These are phyloP conservation scores for Suillus weaverae DNA, from an alignment of 768 basidiomycete genomes.

Conservation along the genomic window DNA sequence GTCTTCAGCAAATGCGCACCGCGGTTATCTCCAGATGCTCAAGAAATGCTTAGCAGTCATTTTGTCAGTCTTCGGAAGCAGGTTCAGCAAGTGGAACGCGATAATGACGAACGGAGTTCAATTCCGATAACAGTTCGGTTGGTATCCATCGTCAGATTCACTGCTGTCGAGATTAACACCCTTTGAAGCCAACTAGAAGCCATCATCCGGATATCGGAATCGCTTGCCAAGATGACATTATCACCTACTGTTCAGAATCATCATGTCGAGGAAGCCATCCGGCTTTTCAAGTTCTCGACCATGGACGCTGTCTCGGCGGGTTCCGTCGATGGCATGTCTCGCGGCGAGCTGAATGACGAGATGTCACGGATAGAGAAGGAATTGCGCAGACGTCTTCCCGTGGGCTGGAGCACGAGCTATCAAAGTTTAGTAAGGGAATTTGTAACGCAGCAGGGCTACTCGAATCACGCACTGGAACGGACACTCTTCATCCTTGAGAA, in stretches of 20 bases:
- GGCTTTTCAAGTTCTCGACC: conserved; percentile 97
- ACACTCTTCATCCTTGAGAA: conserved; percentile 93
- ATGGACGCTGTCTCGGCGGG: conserved; percentile 99
- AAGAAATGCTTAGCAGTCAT: conserved; percentile 95
- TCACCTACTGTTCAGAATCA: conserved; percentile 83
- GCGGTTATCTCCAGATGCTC: conserved; percentile 87
- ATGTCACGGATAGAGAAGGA: conserved; percentile 89
- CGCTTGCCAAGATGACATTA: conserved; percentile 91
- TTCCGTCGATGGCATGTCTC: conserved; percentile 87
- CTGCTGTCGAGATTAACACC: background rate
- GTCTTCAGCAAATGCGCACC: conserved; percentile 88
- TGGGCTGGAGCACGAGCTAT: conserved; percentile 97
- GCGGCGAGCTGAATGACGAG: conserved; percentile 91
- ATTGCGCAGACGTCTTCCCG: conserved; percentile 75
- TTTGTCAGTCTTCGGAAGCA: conserved; percentile 92
- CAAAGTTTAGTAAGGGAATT: conserved; percentile 92
- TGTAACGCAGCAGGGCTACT: conserved; percentile 88
- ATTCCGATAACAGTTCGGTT: conserved; percentile 98
- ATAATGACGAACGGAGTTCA: conserved; percentile 96
- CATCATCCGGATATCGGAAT: conserved; percentile 97
- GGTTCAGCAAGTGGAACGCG: conserved; percentile 92
- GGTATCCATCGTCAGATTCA: conserved; percentile 26
- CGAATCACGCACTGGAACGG: conserved; percentile 86
- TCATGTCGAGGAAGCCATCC: conserved; percentile 97
- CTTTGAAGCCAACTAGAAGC: conserved; percentile 84